Percentiles rank a stretch among this genome's conserved stretches.
phyloP scores from a whole-genome alignment of 2,329 filamentous ascomycete species.

The Nemania abortiva region DNA sequence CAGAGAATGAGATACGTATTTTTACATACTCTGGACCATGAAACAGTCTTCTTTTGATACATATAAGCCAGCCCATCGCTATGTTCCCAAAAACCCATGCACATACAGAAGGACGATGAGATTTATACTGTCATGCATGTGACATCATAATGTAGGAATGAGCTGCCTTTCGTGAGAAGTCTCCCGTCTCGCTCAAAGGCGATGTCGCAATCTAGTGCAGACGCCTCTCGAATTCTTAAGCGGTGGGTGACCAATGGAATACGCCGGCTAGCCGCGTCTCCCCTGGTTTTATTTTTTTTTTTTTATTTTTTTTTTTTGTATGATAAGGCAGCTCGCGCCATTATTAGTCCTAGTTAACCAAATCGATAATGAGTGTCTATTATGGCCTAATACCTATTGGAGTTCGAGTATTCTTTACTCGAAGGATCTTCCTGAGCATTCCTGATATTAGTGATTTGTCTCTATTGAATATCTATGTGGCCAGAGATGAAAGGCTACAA shows the following conservation, averaged over 20 bases:
- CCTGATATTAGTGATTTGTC: not conserved
- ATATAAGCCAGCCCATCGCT: not conserved
- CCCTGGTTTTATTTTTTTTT: not conserved
- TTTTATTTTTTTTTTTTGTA: not conserved
- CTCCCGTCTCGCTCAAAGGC: not conserved
- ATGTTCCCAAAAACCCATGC: not conserved
- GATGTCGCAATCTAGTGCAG: not conserved
- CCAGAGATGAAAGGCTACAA: too few relatives aligned
- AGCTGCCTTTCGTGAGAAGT: not conserved
- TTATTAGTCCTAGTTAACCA: conserved; percentile 4
- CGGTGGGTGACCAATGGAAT: conserved; percentile 9
- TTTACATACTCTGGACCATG: not conserved
- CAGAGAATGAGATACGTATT: not conserved
- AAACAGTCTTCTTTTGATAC: not conserved
- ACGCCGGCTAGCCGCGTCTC: conserved; percentile 4
- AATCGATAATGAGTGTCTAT: not conserved
- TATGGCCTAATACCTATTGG: not conserved
- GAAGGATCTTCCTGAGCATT: not conserved
- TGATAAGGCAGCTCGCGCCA: not conserved
- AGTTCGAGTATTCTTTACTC: not conserved
- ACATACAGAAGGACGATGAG: not conserved
- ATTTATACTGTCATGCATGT: not conserved
- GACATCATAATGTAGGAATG: not conserved
- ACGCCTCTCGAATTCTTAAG: not conserved
- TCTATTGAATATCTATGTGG: not conserved